A percentile compares a stretch with the other conserved stretches of the same genome.
These are phyloP conservation scores for Claviceps arundinis DNA, from an alignment of 2,329 filamentous ascomycete genomes.

Conservation along the genomic window DNA sequence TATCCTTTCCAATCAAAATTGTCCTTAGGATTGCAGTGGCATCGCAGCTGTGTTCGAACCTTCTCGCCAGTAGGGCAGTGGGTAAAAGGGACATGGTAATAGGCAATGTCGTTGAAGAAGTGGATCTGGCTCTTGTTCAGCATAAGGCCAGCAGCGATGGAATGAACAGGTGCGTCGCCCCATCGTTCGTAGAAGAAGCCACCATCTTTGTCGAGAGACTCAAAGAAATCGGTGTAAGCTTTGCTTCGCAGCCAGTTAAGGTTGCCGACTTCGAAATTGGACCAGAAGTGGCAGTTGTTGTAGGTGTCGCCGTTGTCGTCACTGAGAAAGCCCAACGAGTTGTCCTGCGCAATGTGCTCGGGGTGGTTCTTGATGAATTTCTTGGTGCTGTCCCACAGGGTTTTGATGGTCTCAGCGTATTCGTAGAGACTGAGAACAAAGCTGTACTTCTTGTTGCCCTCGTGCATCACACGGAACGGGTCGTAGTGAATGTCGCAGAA, in stretches of 20 bases:
- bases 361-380: constrained; percentile 86
- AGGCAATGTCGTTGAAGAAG: constrained; percentile 98
- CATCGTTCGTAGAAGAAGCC: constrained; percentile 99
- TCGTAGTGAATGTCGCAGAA: constrained; percentile 95
- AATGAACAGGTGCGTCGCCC: constrained; percentile 96
- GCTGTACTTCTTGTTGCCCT: constrained; percentile 95
- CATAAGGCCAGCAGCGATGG: constrained; percentile 81
- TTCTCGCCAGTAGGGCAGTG: constrained; percentile 92
- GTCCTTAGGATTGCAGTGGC: constrained; percentile 86
- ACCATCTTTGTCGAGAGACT: constrained; percentile 74
- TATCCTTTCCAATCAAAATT: constrained; percentile 99
- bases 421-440: constrained; percentile 94
- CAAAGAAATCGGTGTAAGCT: constrained; percentile 83
- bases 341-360: constrained; percentile 71
- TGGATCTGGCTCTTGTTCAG: constrained; percentile 89
- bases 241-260: constrained; percentile 85
- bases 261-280: constrained; percentile 95
- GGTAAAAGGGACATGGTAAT: constrained; percentile 95
- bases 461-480: constrained; percentile 91
- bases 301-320: constrained; percentile 85
- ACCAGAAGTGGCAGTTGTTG: constrained; percentile 99
- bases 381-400: constrained; percentile 89
- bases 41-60: constrained; percentile 69
- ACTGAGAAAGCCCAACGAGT: constrained; percentile 83
- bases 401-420: constrained; percentile 91